Conservation (phyloP, 2,329 filamentous ascomycete genomes). For the Gyromitra esculenta region DNA sequence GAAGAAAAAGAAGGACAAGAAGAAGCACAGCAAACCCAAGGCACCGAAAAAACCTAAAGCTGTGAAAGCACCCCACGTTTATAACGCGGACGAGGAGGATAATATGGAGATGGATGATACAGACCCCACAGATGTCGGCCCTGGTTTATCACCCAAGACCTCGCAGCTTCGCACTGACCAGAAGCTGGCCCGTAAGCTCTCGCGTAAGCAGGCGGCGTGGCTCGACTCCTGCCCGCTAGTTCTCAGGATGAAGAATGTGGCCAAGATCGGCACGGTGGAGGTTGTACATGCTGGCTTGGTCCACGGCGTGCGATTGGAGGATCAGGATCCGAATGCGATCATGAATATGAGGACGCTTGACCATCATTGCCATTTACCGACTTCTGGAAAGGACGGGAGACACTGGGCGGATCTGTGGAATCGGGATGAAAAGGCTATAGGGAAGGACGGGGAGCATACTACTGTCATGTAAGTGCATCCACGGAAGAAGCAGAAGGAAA, state of each 20-base stretch:
- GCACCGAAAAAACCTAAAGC: constrained; percentile 54
- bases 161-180: constrained; percentile 60
- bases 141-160: constrained; percentile 1
- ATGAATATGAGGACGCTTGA: constrained; percentile 93
- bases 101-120: constrained; percentile 31
- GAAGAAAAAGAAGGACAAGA: constrained; percentile 34
- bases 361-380: constrained; percentile 68
- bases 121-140: not conserved
- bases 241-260: constrained; percentile 73
- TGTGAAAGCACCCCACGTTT: constrained; percentile 45
- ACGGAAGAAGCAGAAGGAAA: too few relatives aligned
- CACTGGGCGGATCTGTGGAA: constrained; percentile 71
- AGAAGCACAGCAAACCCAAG: constrained; percentile 57
- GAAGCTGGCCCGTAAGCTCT: constrained; percentile 69
- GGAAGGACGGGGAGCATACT: constrained; percentile 15
- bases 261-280: constrained; percentile 70
- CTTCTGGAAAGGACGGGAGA: constrained; percentile 65
- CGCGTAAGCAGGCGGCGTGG: constrained; percentile 72
- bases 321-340: constrained; percentile 78
- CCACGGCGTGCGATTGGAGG: constrained; percentile 74
- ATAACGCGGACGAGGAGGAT: constrained; percentile 58
- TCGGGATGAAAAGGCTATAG: constrained; percentile 20
- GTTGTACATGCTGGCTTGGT: constrained; percentile 89
- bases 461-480: constrained; percentile 48
- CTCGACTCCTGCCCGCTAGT: constrained; percentile 79